Percentiles rank a stretch among this genome's conserved stretches.
Conservation (phyloP, 495 filamentous ascomycete species). For the Alectoria sarmentosa region DNA sequence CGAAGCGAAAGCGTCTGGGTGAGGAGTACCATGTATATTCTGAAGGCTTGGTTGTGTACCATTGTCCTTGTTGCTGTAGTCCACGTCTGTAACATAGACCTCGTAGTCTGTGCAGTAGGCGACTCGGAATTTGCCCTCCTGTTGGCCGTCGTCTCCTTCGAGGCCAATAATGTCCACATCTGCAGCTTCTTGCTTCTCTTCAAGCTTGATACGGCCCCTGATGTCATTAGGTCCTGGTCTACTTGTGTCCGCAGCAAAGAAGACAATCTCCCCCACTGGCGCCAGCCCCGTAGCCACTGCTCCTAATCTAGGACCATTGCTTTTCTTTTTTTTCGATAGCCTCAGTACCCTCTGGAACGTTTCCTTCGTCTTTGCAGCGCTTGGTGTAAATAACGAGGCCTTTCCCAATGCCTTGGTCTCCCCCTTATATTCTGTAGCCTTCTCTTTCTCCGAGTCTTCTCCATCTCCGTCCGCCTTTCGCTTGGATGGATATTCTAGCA, state of each 20-base stretch:
- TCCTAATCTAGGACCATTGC: constrained; percentile 50
- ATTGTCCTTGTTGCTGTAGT: constrained; percentile 35
- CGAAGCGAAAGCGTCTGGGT: constrained; percentile 40
- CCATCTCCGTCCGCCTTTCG: constrained; percentile 32
- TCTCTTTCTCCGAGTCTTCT: constrained; percentile 21
- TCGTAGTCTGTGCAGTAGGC: constrained; percentile 78
- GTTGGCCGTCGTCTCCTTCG: constrained; percentile 35
- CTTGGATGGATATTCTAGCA: constrained; percentile 44
- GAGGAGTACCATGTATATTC: constrained; percentile 55
- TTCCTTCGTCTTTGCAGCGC: constrained; percentile 45
- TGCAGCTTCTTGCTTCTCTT: constrained; percentile 59
- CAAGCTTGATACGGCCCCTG: constrained; percentile 58
- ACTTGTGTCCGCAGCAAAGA: constrained; percentile 60
- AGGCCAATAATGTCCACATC: constrained; percentile 70
- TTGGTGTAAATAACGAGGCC: constrained; percentile 57
- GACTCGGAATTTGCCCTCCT: constrained; percentile 54
- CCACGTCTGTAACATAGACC: constrained; percentile 45
- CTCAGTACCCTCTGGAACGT: constrained; percentile 74
- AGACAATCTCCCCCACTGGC: constrained; percentile 64
- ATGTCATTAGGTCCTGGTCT: constrained; percentile 51
- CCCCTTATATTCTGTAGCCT: constrained; percentile 26
- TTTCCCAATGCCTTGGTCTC: constrained; percentile 31
- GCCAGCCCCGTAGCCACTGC: constrained; percentile 70
- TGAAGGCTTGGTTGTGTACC: constrained; percentile 42
- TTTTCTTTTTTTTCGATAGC: constrained; percentile 37